Percentiles rank a stretch among this genome's conserved stretches.
These are phyloP conservation scores for Malassezia dermatis DNA, from an alignment of 1,284 basidiomycete genomes.

Conservation along the genomic window DNA sequence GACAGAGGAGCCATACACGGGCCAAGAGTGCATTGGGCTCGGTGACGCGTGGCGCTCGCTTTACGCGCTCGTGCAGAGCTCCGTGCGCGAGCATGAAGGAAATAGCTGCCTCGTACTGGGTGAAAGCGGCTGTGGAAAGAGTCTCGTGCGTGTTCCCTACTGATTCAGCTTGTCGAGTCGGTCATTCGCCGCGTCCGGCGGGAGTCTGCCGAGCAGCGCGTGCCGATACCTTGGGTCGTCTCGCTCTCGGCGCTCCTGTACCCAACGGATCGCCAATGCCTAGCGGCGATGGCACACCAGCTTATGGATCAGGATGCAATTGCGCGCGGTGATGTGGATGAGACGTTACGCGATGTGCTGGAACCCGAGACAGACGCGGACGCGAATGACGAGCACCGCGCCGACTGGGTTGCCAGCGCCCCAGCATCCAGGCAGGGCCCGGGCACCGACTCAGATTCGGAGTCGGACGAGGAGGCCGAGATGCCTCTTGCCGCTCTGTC, in stretches of 20 bases:
- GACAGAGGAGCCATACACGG: conserved; percentile 8
- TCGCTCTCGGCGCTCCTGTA: conserved; percentile 28
- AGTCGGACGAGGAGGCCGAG: conserved; percentile 19
- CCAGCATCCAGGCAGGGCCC: neutral
- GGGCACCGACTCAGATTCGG: neutral
- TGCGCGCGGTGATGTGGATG: conserved; percentile 8
- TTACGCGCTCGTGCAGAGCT: conserved; percentile 22
- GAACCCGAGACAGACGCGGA: conserved; percentile 1
- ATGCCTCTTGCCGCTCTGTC: conserved; percentile 6
- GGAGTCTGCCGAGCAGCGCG: neutral
- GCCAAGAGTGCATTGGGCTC: conserved; percentile 27
- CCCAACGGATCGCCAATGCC: conserved; percentile 33
- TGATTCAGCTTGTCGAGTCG: conserved; percentile 25
- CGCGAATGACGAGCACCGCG: conserved; percentile 11
- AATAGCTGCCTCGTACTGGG: conserved; percentile 41
- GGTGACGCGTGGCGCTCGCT: conserved; percentile 27
- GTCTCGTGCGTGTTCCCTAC: conserved; percentile 11
- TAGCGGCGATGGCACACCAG: conserved; percentile 42
- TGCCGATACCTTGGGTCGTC: conserved; percentile 16
- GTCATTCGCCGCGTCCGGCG: conserved; percentile 19
- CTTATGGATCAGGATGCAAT: conserved; percentile 38
- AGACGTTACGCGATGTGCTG: neutral
- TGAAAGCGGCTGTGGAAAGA: conserved; percentile 32
- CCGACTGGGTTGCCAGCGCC: neutral
- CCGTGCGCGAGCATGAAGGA: conserved; percentile 28